Evolutionary conservation across 257 asterid species (phyloP), one percentile per base, ranked within the genome.

Genomic region (Sherardia arvensis): DNA sequence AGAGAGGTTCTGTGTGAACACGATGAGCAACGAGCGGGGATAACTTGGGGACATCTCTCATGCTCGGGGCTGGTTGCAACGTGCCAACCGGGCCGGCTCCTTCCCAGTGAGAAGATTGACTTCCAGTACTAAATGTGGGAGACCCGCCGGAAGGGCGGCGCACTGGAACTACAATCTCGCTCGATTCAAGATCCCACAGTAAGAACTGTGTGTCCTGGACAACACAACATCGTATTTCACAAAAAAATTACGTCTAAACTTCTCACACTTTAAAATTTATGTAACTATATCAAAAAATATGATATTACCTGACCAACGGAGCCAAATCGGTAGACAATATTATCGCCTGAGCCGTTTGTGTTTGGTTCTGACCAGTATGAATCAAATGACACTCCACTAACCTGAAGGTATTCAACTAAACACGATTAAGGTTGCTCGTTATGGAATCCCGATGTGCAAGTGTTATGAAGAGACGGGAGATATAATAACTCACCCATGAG

Each of bases 101-200:
- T 68, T 93, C 99, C 97, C 99, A 93, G 55, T 93, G 97, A 54
- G 99, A 70, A 7, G 99, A 93, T 70, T 90, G 97, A 64, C 97
- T 90, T 30, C 96, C 97, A 0, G 92, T 73, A 17, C 95, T 87
- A 55, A 85, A 86, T 25, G 95, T 90, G 49, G 99, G 99, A 29
- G 99, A 93, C 8, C 97, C 99, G 34, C 93, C 94, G 9, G 91
- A 77, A 49, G 96, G 82, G 2, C 99, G 96, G 0, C 99, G 95
- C n/a, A 93, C 83, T 34, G 99, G 99, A 54, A 93, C 99, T 32
- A 90, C 97, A 26, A 93, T 85, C 74, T 93, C 99, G 25, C 88
- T 97, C 96, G 87, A 81, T 80, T 90, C 99, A 66, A 93, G 82
- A 77, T 93, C 99, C 99, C 99, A 93, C 15, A 93, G 71, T 45